phyloP scores from a whole-genome alignment of 768 basidiomycete species.

The Tylopilus balloui region DNA sequence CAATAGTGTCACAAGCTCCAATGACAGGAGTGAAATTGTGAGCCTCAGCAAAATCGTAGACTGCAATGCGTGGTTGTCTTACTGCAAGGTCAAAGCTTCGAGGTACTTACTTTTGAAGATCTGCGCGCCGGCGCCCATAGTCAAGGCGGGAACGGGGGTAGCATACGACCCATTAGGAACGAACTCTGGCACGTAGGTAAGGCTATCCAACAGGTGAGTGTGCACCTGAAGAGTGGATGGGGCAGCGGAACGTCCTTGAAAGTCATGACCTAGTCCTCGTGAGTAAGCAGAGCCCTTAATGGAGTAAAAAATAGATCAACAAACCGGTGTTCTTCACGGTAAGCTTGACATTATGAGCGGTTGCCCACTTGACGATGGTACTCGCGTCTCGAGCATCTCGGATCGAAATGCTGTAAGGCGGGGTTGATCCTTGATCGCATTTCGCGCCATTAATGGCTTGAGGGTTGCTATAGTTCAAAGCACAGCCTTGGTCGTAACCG shows the following conservation, averaged over 20 bases:
- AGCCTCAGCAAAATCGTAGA: slow-evolving; percentile 13
- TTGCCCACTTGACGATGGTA: slow-evolving; percentile 18
- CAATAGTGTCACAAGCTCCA: slow-evolving; percentile 21
- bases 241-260: slow-evolving; percentile 20
- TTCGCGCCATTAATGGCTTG: slow-evolving; percentile 7
- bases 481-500: slow-evolving; percentile 14
- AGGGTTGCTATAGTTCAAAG: slow-evolving; percentile 18
- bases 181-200: slow-evolving; percentile 16
- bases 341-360: slow-evolving; percentile 16
- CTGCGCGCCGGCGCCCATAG: slow-evolving; percentile 19
- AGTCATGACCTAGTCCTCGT: slow-evolving; percentile 18
- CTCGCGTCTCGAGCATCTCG: slow-evolving; percentile 20
- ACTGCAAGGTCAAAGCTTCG: neutral
- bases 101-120: slow-evolving; percentile 8
- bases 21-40: slow-evolving; percentile 16
- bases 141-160: slow-evolving; percentile 15
- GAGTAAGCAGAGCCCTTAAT: neutral
- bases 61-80: neutral
- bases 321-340: slow-evolving; percentile 24
- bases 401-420: slow-evolving; percentile 20
- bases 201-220: slow-evolving; percentile 14
- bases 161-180: slow-evolving; percentile 17
- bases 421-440: slow-evolving; percentile 21
- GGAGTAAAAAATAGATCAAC: neutral
- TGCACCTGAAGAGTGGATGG: slow-evolving; percentile 24